Conservation (phyloP, 129 eudicot genomes). For the Calendula officinalis region DNA sequence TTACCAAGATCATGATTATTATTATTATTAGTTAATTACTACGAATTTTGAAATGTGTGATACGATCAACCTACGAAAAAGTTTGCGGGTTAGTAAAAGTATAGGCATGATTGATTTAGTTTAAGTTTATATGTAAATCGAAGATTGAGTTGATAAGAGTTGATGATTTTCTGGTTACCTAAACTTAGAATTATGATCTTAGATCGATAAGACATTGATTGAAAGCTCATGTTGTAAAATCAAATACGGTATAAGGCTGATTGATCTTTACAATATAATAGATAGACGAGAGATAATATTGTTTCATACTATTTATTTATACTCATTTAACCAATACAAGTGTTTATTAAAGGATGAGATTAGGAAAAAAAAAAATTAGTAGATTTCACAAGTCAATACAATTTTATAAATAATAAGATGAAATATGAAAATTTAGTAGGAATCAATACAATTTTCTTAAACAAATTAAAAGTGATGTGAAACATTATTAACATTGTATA, state of each 20-base stretch:
- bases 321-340: no score
- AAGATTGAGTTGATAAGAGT: slow-evolving; percentile 1
- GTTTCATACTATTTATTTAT: no score
- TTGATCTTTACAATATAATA: neutral
- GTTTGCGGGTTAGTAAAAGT: slow-evolving; percentile 16
- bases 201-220: neutral
- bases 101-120: slow-evolving; percentile 30
- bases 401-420: no score
- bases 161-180: neutral
- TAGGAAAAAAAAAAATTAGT: no score
- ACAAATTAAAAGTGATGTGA: no score
- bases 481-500: no score
- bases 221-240: neutral
- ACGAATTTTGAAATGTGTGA: neutral
- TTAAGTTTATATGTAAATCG: slow-evolving; percentile 2
- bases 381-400: no score
- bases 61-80: slow-evolving; percentile 21
- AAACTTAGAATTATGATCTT: no score
- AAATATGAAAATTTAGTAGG: no score
- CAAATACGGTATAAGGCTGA: neutral
- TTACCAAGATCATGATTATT: slow-evolving; percentile 47
- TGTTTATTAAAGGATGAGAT: no score
- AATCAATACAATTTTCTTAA: no score
- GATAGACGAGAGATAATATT: no score
- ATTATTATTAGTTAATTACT: neutral